Evolutionary conservation across 1,284 basidiomycete genomes (phyloP), one percentile per base, ranked within the genome.

Genomic region (Mycena sp.): DNA sequence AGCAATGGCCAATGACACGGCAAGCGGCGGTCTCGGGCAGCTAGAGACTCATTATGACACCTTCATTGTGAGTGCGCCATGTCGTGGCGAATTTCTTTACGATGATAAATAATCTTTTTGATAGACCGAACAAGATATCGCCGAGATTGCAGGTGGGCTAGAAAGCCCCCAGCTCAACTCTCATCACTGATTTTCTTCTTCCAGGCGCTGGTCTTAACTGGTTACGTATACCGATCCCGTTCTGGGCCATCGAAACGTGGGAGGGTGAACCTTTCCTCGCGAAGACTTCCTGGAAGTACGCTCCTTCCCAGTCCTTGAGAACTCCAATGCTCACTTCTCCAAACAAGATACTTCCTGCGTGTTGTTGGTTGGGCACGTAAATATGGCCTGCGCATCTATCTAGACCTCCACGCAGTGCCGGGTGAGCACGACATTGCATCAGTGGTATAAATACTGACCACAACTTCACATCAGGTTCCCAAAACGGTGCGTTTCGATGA

Each of bases 71-170:
- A 66, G 81, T 70, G 16, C 1, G 29, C 7, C 29, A 11, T 41
- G 21, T 4, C 7, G 17, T 23, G 26, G 21, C 9, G 6, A 40
- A 25, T 40, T 26, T 43, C 11, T 14, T 45, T 37, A 21, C 44
- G 29, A 52, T 63, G 37, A 41, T 21, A 51, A 32, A n/a, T n/a
- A 9, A 35, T 35, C 7, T 35, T 35, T 26, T 6, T 19, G 3
- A 59, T 72, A 89, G 84, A 94, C 92, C 59, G 93, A 95, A 76
- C 74, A 88, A 72, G 93, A 95, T 75, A 92, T 95, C 70, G 90
- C 89, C 37, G 79, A 89, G 72, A 94, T 95, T 67, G 91, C 91
- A 30, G 86, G 81, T 11, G 38, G 26, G 16, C 32, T 25, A 6
- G 10, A 21, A 9, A n/a, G 25, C 14, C 10, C n/a, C 11, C 32